Base-by-base conservation (phyloP, 2,329 filamentous ascomycete genomes). In the Paecilomyces fulvus region DNA sequence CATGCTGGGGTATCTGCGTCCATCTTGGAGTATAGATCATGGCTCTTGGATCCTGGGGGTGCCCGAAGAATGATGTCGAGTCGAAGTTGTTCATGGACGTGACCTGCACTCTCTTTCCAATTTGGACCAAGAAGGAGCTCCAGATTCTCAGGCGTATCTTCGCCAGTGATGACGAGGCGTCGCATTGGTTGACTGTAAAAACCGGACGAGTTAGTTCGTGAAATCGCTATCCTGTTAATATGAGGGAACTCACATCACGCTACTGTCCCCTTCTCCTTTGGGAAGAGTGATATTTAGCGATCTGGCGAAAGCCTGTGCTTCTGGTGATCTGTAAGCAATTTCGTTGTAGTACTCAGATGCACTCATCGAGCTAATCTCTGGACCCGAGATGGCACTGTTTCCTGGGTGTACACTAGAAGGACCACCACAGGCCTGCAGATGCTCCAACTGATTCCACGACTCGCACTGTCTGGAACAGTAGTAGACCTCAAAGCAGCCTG, bases 91-190 rank as follows among this genome's bases (percentile, higher is more conserved):
- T 51, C 46, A 46, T 55, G 48, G 21, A 33, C n/a, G 7, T 11
- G 30, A 51, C 43, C 46, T n/a, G 46, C n/a, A 20, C 14, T 17
- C 30, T 50, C 25, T 51, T 33, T 55, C 53, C 53, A 55, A 17
- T 55, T 30, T 20, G 53, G 48, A 25, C 53, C 53, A n/a, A 55
- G 28, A 10, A 55, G 20, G 17, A 51, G 20, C 17, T 30, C 48
- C 11, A 55, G 17, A 17, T 55, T 55, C 9, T 55, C 53, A 21
- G 21, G 33, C 3, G 53, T 55, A 50, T 55, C 53, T 25, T 55
- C 31, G 17, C 53, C 53, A 9, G 53, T 55, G 37, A 55, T 43
- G 17, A 55, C 48, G 8, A 55, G 48, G 3, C 53, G 53, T 49
- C 48, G 53, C 30, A 55, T 31, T 21, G 53, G 48, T 17, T 51